A percentile compares a stretch with the other conserved stretches of the same genome.
These are phyloP conservation scores for Salix purpurea DNA, from an alignment of 345 rosid species.

Conservation along the genomic window DNA sequence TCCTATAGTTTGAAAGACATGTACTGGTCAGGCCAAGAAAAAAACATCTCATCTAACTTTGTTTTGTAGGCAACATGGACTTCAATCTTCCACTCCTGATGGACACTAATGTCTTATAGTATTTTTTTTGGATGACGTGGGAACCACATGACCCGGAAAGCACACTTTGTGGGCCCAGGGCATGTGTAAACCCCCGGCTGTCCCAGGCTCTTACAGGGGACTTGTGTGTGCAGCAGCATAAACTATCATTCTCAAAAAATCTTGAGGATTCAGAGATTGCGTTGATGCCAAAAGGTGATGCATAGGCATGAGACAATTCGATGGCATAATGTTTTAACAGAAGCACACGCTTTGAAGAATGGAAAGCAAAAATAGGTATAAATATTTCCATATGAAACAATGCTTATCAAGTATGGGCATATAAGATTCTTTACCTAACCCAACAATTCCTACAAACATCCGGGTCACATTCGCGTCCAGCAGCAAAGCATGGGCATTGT, in stretches of 20 bases:
- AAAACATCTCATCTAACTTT: neutral
- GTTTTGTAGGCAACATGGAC: neutral
- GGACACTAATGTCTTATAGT: neutral
- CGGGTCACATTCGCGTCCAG: constrained; percentile 98
- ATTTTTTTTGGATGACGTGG: no score
- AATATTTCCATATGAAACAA: neutral
- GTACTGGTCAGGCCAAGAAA: neutral
- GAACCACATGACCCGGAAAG: no score
- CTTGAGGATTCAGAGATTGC: neutral
- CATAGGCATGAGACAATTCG: neutral
- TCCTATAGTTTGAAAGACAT: neutral
- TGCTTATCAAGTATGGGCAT: neutral
- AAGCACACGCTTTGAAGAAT: neutral
- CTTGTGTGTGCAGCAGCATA: neutral
- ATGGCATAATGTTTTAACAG: neutral
- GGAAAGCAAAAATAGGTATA: neutral
- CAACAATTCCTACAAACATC: constrained; percentile 93
- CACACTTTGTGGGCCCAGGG: no score
- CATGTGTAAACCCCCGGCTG: no score
- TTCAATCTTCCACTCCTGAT: neutral
- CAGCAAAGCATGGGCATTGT: constrained; percentile 99
- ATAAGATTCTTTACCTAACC: constrained; percentile 49
- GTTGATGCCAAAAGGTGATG: neutral
- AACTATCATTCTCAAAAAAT: neutral
- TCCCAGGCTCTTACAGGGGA: no score